Conservation (phyloP, 495 filamentous ascomycete species). For the Penicillium robsamsonii region DNA sequence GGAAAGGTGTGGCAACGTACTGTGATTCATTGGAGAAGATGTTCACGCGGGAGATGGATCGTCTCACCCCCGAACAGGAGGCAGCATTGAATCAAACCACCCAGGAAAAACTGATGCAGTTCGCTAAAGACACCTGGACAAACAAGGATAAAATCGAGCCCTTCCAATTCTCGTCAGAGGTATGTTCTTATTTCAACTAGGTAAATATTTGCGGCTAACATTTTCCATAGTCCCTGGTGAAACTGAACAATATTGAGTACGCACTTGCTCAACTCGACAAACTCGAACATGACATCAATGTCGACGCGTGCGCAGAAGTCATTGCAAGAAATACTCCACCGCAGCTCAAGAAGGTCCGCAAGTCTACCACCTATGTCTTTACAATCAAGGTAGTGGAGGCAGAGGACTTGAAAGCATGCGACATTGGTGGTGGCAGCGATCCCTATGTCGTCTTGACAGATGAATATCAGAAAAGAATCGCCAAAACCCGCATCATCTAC, state of each 20-base stretch:
- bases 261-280: conserved; percentile 86
- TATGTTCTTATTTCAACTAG: conserved; percentile 31
- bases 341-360: conserved; percentile 54
- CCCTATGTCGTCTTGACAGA: conserved; percentile 97
- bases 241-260: conserved; percentile 96
- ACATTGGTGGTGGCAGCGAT: conserved; percentile 90
- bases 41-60: conserved; percentile 92
- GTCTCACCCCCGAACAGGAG: conserved; percentile 81
- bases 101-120: conserved; percentile 87
- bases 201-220: conserved; percentile 12
- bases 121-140: conserved; percentile 94
- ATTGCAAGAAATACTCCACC: conserved; percentile 65
- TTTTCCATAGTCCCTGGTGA: conserved; percentile 75
- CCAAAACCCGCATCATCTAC: conserved; percentile 91
- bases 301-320: conserved; percentile 87
- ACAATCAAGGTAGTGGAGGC: conserved; percentile 98
- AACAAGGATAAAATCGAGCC: conserved; percentile 94
- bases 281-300: conserved; percentile 83
- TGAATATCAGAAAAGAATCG: conserved; percentile 96
- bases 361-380: conserved; percentile 83
- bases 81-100: conserved; percentile 71
- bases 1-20: conserved; percentile 78
- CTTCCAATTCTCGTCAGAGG: conserved; percentile 95
- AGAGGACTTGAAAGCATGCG: conserved; percentile 97
- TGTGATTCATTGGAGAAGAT: conserved; percentile 86